These are phyloP conservation scores for Yarrowia sp. DNA, from an alignment of 805 yeast species.

Conservation along the genomic window DNA sequence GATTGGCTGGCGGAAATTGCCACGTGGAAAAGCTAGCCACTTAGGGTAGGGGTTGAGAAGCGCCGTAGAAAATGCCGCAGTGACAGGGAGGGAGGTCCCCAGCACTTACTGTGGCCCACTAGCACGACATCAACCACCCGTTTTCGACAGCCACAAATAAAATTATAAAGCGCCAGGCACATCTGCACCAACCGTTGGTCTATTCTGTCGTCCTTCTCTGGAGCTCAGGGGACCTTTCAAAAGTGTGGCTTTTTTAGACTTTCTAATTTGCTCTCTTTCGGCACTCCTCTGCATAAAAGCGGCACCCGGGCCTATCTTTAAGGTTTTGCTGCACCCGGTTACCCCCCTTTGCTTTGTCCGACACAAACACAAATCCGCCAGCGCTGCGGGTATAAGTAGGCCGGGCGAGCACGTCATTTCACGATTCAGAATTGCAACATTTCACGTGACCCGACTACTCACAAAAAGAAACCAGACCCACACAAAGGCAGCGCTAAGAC, in stretches of 20 bases:
- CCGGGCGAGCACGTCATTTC: slow-evolving; percentile 36
- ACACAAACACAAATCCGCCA: not conserved
- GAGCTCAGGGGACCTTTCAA: not conserved
- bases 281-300: not conserved
- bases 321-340: not conserved
- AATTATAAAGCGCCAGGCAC: slow-evolving; percentile 27
- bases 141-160: slow-evolving; percentile 17
- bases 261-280: slow-evolving; percentile 22
- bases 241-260: slow-evolving; percentile 33
- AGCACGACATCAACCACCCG: slow-evolving; percentile 11
- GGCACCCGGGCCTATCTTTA: slow-evolving; percentile 5
- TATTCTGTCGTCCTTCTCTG: not conserved
- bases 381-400: slow-evolving; percentile 35
- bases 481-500: slow-evolving; percentile 25
- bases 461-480: not conserved
- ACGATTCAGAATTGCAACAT: slow-evolving; percentile 38
- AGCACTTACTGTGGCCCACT: not conserved
- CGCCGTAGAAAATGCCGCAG: slow-evolving; percentile 15
- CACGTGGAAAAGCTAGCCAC: slow-evolving; percentile 29
- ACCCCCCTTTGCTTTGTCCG: slow-evolving; percentile 9
- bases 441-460: slow-evolving; percentile 40
- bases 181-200: slow-evolving; percentile 7
- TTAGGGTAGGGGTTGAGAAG: slow-evolving; percentile 14
- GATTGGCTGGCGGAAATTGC: not conserved
- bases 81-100: slow-evolving; percentile 1